Base-by-base conservation (phyloP, 257 asterid genomes). In the Hygrophila difformis region DNA sequence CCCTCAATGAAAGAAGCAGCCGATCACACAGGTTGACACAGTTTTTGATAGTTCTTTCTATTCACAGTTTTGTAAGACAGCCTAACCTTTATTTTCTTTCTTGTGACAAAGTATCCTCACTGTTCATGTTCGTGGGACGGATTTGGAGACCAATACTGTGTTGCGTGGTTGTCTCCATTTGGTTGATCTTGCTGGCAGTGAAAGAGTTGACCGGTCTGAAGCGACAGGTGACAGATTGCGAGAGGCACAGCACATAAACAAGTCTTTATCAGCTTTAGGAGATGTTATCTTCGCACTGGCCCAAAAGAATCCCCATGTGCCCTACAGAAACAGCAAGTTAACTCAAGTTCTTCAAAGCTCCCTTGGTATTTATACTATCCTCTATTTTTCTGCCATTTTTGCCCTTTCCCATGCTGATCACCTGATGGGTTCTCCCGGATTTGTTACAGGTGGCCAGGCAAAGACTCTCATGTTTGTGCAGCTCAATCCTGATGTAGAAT, bases 321-420 rank as follows among this genome's bases (percentile, higher is more conserved):
- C 97, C 44, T 87, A 72, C 64, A 76, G 97, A 71, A 87, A 87
- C 24, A 87, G 97, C 73, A 87, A 87, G 63, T 66, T 89, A 49
- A 89, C 97, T 56, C 97, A 89, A 75, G 91, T 89, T 71, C 97
- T 89, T 75, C 97, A 89, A 65, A 77, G 93, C 72, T 79, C 97
- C 57, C 71, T 89, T 47, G 97, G 97, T 89, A 81, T 46, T 55
- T 40, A 36, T 12, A 47, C 49, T 44, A 60, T 49, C 41, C 38
- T 37, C 26, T 19, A 22, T 22, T 17, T 8, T 63, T 54, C 41
- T 18, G 18, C 40, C 3, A 47, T 53, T 43, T 36, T 2, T 34
- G 29, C 52, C 0, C 1, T 33, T 9, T 60, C 42, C 19, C 50
- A 24, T 46, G 57, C 6, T 8, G 46, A 16, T 46, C 18, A 36